phyloP scores from a whole-genome alignment of 2,329 filamentous ascomycete species.

The Tolypocladium nubicola region DNA sequence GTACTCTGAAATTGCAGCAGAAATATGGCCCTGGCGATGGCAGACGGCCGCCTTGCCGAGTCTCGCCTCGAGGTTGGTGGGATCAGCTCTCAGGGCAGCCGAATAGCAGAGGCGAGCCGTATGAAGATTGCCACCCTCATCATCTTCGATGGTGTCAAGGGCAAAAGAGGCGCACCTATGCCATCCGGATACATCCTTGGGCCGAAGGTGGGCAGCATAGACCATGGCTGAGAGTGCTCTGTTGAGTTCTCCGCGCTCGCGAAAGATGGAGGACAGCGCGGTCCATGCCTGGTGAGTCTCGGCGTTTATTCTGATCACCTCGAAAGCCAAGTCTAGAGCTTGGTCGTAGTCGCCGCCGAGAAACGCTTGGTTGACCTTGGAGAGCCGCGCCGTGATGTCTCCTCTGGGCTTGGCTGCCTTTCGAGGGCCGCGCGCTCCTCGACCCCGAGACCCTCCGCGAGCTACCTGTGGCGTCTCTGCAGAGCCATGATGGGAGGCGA shows the following conservation, averaged over 20 bases:
- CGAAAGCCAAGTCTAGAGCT: conserved; percentile 47
- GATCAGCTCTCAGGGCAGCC: conserved; percentile 47
- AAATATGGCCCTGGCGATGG: conserved; percentile 42
- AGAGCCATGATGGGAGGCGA: conserved; percentile 24
- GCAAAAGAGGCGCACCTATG: conserved; percentile 47
- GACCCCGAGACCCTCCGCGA: conserved; percentile 13
- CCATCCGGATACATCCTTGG: conserved; percentile 50
- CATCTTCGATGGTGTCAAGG: conserved; percentile 36
- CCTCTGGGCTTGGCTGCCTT: conserved; percentile 58
- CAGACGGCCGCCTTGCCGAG: conserved; percentile 49
- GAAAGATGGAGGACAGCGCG: conserved; percentile 48
- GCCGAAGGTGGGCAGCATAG: conserved; percentile 51
- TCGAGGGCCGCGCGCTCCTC: conserved; percentile 33
- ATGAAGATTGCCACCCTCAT: conserved; percentile 36
- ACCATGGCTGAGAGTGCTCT: conserved; percentile 50
- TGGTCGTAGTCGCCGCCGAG: conserved; percentile 49
- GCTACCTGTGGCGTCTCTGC: conserved; percentile 7
- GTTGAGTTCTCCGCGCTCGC: conserved; percentile 46
- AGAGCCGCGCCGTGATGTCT: conserved; percentile 59
- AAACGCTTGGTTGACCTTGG: conserved; percentile 57
- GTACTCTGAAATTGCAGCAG: conserved; percentile 46
- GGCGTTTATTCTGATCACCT: conserved; percentile 58
- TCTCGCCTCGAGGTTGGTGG: conserved; percentile 45
- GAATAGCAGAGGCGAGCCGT: conserved; percentile 50
- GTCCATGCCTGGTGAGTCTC: conserved; percentile 58